A percentile compares a stretch with the other conserved stretches of the same genome.
These are phyloP conservation scores for Scedosporium aurantiacum DNA, from an alignment of 2,329 filamentous ascomycete genomes.

Conservation along the genomic window DNA sequence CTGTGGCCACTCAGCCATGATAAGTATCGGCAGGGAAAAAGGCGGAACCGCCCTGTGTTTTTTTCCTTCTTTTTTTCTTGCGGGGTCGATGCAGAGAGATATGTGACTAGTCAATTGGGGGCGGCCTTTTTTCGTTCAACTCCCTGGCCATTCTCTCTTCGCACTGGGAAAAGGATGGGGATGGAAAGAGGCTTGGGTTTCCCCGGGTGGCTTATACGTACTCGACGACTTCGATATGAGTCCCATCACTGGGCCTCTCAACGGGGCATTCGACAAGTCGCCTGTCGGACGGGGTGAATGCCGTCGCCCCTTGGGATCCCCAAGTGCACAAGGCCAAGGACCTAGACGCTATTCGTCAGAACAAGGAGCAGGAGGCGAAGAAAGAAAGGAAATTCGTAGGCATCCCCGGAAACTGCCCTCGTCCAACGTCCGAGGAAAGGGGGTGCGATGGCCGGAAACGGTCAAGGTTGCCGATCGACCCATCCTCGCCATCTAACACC, in stretches of 20 bases:
- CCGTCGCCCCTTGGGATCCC: constrained; percentile 33
- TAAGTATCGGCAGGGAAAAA: background rate
- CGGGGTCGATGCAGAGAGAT: background rate
- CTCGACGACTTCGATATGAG: constrained; percentile 42
- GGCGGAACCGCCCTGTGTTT: too few relatives aligned
- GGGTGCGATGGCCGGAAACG: too few relatives aligned
- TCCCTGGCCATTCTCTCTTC: background rate
- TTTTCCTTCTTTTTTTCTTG: too few relatives aligned
- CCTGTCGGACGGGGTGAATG: constrained; percentile 9
- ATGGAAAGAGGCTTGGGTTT: constrained; percentile 1
- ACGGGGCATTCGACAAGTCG: constrained; percentile 28
- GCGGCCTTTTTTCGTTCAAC: background rate
- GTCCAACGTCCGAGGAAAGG: too few relatives aligned
- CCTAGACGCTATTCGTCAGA: constrained; percentile 14
- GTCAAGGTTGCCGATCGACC: too few relatives aligned
- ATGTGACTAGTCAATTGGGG: background rate
- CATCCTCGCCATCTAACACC: too few relatives aligned
- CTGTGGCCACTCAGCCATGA: background rate
- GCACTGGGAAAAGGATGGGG: background rate
- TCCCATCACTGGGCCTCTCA: constrained; percentile 19
- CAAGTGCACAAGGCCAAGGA: constrained; percentile 31
- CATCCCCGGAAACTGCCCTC: too few relatives aligned
- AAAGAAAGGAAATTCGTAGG: too few relatives aligned
- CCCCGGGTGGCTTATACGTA: constrained; percentile 29
- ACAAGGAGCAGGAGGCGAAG: too few relatives aligned